Base-by-base conservation (phyloP, 2,329 filamentous ascomycete genomes). In the Penicillium sp. region DNA sequence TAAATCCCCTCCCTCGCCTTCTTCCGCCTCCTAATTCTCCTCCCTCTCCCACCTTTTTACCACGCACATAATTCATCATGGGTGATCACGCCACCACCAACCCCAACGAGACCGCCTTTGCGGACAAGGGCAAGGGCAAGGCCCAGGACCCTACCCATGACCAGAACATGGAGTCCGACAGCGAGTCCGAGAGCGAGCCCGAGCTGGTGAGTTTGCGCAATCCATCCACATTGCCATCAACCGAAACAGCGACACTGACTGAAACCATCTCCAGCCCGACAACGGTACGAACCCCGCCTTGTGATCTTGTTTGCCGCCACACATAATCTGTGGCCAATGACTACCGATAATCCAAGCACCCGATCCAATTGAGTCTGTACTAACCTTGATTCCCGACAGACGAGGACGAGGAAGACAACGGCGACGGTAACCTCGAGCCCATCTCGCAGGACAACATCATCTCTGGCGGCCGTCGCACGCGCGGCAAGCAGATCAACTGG, bases 391-490 rank as follows among this genome's bases (percentile, higher is more conserved):
- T 53, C 42, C 33, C 20, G 49, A 42, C 50, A 64, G 67, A 72
- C 75, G 81, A 77, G 50, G 86, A 87, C 63, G 88, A 89, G 47
- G 87, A 88, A 41, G 90, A 91, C 40, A 90, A 91, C 49, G 78
- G 67, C 16, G 81, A 90, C 67, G 81, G 89, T 67, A 88, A 89
- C 73, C 83, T 96, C 80, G 89, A 95, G 70, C 92, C 92, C 76
- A 96, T 99, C 71, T 90, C 95, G 70, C 79, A 83, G 51, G 83
- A 83, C 71, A 97, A 97, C 81, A 95, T 97, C 72, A 85, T 97
- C 69, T 72, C 77, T 53, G 82, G 80, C 59, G 87, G 87, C 57
- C 84, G 86, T 65, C 92, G 94, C 74, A 97, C 92, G 58, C 92
- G 92, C 68, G 92, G 92, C 69, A 89, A 90, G 74, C 82, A 86